Base-by-base conservation (phyloP, 2,329 filamentous ascomycete species). In the Rutstroemia sp. region DNA sequence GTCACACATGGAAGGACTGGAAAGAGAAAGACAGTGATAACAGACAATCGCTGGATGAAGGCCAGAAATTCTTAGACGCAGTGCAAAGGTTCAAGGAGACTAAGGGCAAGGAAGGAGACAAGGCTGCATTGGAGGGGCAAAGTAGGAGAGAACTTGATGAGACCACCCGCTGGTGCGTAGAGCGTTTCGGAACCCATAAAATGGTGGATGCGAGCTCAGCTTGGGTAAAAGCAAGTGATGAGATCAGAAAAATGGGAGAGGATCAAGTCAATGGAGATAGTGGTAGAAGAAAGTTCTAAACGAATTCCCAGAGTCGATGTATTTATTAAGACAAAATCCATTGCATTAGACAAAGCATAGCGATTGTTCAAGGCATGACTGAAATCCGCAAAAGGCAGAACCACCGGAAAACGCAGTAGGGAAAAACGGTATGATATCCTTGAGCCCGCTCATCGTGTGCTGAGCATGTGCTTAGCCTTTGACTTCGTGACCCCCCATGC, bases 121-220 rank as follows among this genome's bases (percentile, higher is more conserved):
- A 58, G 25, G 25, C 38, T 44, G 42, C 47, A 5, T 55, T 63
- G 39, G 70, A 72, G 53, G 58, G 59, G 54, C 64, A 68, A 52
- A 72, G 70, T 63, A 58, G 60, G 37, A 63, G 64, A 19, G 77
- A 79, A 64, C 64, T 78, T 27, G 66, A 69, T 41, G 64, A 59
- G 7, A 64, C 78, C 34, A 56, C 77, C 39, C 67, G 71, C 34
- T 78, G 72, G 66, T 78, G 75, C 65, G 66, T 65, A 57, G 48
- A 63, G 23, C 76, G 73, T 57, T 79, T 78, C 68, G 76, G 77
- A 19, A 70, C 67, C 16, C 67, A 61, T 4, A 67, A 62, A 61
- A 68, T 71, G 63, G 58, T 62, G 34, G 76, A 80, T 71, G 77
- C 76, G 47, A 75, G 60, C 30, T 46, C 41, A 19, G 46, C 55